Percentiles rank a stretch among this genome's conserved stretches.
phyloP scores from a whole-genome alignment of 495 filamentous ascomycete genomes.

The Aspergillus avenaceus region DNA sequence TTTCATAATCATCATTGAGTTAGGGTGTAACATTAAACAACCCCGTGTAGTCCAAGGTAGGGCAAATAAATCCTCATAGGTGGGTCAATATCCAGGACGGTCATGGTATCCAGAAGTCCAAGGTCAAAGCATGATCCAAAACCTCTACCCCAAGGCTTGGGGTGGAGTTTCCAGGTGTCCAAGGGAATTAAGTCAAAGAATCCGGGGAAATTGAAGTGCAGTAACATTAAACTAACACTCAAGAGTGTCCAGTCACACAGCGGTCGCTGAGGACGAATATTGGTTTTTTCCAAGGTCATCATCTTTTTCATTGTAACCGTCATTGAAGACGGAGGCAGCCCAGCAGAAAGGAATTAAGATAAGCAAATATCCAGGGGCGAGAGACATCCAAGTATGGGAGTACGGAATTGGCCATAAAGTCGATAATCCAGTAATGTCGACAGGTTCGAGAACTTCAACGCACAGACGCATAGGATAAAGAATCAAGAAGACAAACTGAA shows the following conservation, averaged over 20 bases:
- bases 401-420: constrained; percentile 17
- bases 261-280: constrained; percentile 28
- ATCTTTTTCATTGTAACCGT: constrained; percentile 24
- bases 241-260: constrained; percentile 36
- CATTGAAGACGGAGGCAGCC: constrained; percentile 14
- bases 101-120: constrained; percentile 17
- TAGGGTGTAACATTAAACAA: constrained; percentile 4
- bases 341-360: constrained; percentile 7
- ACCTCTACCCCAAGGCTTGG: constrained; percentile 27
- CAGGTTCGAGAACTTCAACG: too few relatives aligned
- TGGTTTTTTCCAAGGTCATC: constrained; percentile 14
- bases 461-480: constrained; percentile 12
- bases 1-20: background rate
- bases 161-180: constrained; percentile 1
- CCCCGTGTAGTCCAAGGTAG: too few relatives aligned
- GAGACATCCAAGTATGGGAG: background rate
- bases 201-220: constrained; percentile 28
- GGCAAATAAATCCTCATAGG: too few relatives aligned
- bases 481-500: constrained; percentile 19
- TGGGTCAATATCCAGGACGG: too few relatives aligned
- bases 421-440: constrained; percentile 16
- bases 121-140: constrained; percentile 21
- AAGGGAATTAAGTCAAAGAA: constrained; percentile 10
- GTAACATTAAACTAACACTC: constrained; percentile 47
- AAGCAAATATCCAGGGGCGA: constrained; percentile 5